Conservation (phyloP, 805 yeast genomes). For the Saccharomycopsis fibuligera region DNA sequence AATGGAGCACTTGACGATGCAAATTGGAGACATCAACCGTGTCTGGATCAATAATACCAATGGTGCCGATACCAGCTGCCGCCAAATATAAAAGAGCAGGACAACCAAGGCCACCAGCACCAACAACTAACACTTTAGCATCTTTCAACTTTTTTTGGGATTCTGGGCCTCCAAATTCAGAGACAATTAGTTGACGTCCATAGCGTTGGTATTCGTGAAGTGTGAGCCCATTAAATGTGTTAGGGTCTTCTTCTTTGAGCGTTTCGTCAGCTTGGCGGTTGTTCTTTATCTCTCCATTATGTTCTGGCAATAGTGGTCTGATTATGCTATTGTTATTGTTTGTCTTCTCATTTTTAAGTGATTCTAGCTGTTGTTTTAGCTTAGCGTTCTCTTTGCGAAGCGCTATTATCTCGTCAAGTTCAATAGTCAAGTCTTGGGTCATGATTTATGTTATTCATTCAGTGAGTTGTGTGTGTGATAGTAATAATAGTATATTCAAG, state of each 20-base stretch:
- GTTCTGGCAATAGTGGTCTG: too few species aligned
- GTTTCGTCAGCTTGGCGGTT: not conserved
- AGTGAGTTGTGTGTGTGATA: too few species aligned
- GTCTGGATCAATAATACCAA: constrained; percentile 88
- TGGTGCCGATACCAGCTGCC: constrained; percentile 80
- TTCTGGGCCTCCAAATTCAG: constrained; percentile 49
- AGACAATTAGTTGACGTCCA: constrained; percentile 94
- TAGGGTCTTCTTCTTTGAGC: not conserved
- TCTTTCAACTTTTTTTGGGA: constrained; percentile 56
- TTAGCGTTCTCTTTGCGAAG: constrained; percentile 6
- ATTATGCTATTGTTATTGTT: too few species aligned
- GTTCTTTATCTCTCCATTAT: not conserved
- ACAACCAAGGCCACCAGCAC: constrained; percentile 96
- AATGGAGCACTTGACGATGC: constrained; percentile 84
- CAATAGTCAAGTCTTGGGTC: too few species aligned
- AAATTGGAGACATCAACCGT: constrained; percentile 76
- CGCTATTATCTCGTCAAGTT: not conserved
- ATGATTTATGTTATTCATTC: too few species aligned
- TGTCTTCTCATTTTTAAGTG: not conserved
- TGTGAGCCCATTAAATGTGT: constrained; percentile 24
- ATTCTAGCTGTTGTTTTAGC: constrained; percentile 1
- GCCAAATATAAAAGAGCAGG: constrained; percentile 81
- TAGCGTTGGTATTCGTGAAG: constrained; percentile 73
- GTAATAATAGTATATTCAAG: too few species aligned
- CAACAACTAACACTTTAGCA: constrained; percentile 67